Base-by-base conservation (phyloP, 2,329 filamentous ascomycete species). In the Xylariaceae sp. region DNA sequence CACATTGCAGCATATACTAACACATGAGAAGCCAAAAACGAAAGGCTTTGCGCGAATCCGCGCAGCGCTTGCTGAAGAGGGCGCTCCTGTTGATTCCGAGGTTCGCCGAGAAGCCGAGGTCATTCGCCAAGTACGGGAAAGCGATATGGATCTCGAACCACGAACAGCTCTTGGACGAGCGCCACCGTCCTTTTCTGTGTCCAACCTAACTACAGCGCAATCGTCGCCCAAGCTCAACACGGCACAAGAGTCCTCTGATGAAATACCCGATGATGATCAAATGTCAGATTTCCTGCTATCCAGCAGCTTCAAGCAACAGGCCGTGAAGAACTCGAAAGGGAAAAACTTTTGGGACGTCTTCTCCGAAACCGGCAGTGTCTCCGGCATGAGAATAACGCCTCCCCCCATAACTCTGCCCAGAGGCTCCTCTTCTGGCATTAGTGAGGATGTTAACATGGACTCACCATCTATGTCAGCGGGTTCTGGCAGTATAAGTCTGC, bases 1-100 rank as follows among this genome's bases (percentile, higher is more conserved):
- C 32, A 30, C n/a, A 44, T 46, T 46, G 1, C 29, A 39, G 8
- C 12, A 29, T 43, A 44, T 54, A 49, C 48, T 62, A 40, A 64
- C 55, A 30, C 35, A 4, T 37, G 34, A 37, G 37, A 62, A 95
- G 89, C 94, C 95, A 9, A 99, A 97, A 76, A 94, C 92, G 0
- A 95, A 96, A 73, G 91, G 87, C 0, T 99, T 99, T 70, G 91
- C 91, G 4, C 86, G 94, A 8, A 96, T 99, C 62, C 85, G 89
- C 58, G 94, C 92, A 6, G 91, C 91, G 3, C 79, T 99, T 0
- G 79, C 89, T 54, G 94, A 99, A 73, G 94, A 99, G 73, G 81
- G 83, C 12, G 84, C 91, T 0, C 94, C 94, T 0, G 78, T 95
- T 7, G 94, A 99, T 64, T 87, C 87, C 42, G 94, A 99, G 70